phyloP scores from a whole-genome alignment of 139 green algal species.

The Chlorella sp. region DNA sequence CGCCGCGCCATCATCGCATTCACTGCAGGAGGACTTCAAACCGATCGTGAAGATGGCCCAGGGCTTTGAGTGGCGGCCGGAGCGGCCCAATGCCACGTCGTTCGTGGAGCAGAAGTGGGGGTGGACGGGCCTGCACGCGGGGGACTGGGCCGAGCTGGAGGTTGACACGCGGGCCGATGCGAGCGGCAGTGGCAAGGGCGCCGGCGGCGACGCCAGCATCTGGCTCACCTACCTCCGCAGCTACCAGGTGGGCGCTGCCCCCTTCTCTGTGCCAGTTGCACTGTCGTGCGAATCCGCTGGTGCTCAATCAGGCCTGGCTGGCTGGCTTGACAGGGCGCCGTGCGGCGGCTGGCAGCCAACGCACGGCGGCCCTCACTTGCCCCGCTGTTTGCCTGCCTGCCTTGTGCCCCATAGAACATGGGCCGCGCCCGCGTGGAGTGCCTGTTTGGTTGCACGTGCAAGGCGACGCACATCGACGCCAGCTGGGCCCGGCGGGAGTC shows the following conservation, averaged over 20 bases:
- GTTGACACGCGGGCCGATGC: conserved; percentile 23
- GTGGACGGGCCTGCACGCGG: conserved; percentile 11
- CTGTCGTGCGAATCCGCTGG: not conserved
- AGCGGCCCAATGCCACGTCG: not conserved
- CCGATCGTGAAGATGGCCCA: not conserved
- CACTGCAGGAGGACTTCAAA: conserved; percentile 29
- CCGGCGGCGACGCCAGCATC: conserved; percentile 19
- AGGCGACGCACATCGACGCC: not conserved
- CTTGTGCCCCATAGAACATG: conserved; percentile 15
- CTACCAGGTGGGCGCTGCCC: conserved; percentile 2
- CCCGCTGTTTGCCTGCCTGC: too few species aligned
- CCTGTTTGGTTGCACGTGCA: conserved; percentile 9
- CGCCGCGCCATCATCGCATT: too few species aligned
- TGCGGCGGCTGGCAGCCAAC: not conserved
- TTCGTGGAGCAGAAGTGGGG: conserved; percentile 19
- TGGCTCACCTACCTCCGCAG: conserved; percentile 22
- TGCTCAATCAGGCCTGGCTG: too few species aligned
- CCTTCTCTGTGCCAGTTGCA: not conserved
- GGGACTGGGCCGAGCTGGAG: conserved; percentile 22
- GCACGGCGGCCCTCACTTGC: not conserved
- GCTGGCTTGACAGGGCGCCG: not conserved
- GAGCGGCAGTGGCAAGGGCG: conserved; percentile 14
- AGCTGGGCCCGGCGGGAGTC: conserved; percentile 9
- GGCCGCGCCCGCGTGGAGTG: conserved; percentile 16
- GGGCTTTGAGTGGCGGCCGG: not conserved